These are phyloP conservation scores for Obelidium mucronatum DNA, from an alignment of 192 early-diverging fungal species.

Conservation along the genomic window DNA sequence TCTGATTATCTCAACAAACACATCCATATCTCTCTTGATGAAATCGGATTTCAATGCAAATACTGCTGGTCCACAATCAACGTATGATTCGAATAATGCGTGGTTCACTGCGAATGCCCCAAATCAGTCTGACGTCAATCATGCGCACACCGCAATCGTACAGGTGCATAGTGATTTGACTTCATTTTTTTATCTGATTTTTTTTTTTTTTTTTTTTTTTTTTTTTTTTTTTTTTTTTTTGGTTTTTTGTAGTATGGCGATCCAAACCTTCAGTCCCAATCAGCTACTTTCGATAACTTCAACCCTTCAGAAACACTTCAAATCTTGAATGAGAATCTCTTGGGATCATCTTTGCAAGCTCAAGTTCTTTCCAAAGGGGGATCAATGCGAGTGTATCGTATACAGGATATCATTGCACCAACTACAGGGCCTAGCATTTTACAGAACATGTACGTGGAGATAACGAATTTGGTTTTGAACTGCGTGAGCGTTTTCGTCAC, in stretches of 20 bases:
- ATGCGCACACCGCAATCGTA: conserved; percentile 44
- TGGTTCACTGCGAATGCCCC: not conserved
- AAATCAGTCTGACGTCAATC: not conserved
- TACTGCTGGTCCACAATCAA: conserved; percentile 35
- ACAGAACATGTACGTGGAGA: conserved; percentile 43
- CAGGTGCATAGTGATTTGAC: too few relatives aligned
- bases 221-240: too few relatives aligned
- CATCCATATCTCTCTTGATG: conserved; percentile 40
- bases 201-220: too few relatives aligned
- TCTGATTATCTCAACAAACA: conserved; percentile 2
- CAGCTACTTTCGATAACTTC: conserved; percentile 27
- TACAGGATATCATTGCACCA: conserved; percentile 45
- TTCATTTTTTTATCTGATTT: too few relatives aligned
- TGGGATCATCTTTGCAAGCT: conserved; percentile 43
- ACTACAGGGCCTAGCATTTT: conserved; percentile 30
- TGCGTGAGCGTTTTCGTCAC: conserved; percentile 25
- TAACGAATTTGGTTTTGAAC: conserved; percentile 40
- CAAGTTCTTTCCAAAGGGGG: conserved; percentile 40
- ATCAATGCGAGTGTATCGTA: conserved; percentile 40
- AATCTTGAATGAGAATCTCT: conserved; percentile 16
- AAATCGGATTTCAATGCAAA: conserved; percentile 42
- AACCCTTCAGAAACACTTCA: conserved; percentile 36
- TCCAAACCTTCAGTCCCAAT: conserved; percentile 37
- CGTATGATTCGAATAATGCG: conserved; percentile 8
- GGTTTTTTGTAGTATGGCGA: conserved; percentile 52